Base-by-base conservation (phyloP, 305 asterid species). In the Fraxinus angustifolia region DNA sequence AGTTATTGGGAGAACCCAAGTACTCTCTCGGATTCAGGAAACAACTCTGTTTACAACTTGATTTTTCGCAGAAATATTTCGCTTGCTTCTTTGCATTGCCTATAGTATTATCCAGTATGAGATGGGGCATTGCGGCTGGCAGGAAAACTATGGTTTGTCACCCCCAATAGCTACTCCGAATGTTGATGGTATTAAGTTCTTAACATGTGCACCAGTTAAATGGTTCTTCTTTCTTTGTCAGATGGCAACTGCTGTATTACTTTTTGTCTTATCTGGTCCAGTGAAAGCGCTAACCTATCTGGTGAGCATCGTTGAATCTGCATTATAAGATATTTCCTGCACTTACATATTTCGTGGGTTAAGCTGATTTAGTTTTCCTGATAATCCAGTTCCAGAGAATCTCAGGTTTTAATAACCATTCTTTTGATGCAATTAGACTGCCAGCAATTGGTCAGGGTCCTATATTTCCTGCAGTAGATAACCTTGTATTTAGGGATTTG, bases 31-130 rank as follows among this genome's bases (percentile, higher is more conserved):
- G 34, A 31, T 3, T 31, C 34, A 31, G 3, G 34, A 31, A 31
- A 31, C 34, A 31, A 31, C 34, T 31, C 34, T 40, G 71, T 50
- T 35, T 35, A 28, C 76, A 17, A 48, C 84, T 81, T 58, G 77
- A n/a, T 82, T 80, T 73, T 87, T 79, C 34, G 17, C 95, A 94
- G 98, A 96, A 90, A 85, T 94, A 94, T 86, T 94, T 96, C 86
- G 93, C 95, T 16, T 93, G 97, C 86, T 94, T 94, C 89, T 96
- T 94, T 31, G 95, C 97, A 8, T 86, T 96, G 94, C 99, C 99
- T 42, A 94, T 96, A 65, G 97, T 96, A 35, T 73, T 94, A 87
- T 93, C 97, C 84, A 92, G 98, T 74, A 89, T 94, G 92, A 89
- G 93, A 92, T 93, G 99, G 99, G 99, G 97, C 19, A 53, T 90